These are phyloP conservation scores for Tolypocladium cylindrosporum DNA, from an alignment of 2,329 filamentous ascomycete genomes.

Conservation along the genomic window DNA sequence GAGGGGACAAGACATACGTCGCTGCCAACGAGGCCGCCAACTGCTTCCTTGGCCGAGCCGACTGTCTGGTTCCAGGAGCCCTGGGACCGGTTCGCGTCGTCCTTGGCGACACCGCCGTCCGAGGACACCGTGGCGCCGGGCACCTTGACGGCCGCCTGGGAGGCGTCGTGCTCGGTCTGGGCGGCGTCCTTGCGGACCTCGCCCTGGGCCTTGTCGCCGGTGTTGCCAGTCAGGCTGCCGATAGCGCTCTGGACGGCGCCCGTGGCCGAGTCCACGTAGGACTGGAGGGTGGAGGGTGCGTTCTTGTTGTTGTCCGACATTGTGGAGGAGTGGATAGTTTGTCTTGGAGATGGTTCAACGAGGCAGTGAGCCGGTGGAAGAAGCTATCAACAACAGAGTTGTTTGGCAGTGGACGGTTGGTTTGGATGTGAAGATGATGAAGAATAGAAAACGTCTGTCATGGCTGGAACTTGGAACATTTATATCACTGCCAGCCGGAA, in stretches of 20 bases:
- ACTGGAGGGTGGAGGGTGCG: slow-evolving; percentile 64
- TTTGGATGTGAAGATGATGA: neutral
- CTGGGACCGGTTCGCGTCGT: slow-evolving; percentile 59
- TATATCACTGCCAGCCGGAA: neutral
- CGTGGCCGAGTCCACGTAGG: slow-evolving; percentile 62
- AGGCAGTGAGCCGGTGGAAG: neutral
- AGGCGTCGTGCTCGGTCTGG: slow-evolving; percentile 58
- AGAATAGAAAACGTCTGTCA: neutral
- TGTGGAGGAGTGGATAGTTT: slow-evolving; percentile 3
- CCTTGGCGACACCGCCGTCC: slow-evolving; percentile 59
- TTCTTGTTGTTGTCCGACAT: slow-evolving; percentile 20
- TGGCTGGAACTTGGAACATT: neutral
- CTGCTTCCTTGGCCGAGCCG: slow-evolving; percentile 73
- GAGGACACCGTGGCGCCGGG: slow-evolving; percentile 61
- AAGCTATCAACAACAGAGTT: neutral
- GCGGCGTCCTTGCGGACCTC: slow-evolving; percentile 56
- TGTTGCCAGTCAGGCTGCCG: slow-evolving; percentile 64
- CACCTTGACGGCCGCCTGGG: slow-evolving; percentile 64
- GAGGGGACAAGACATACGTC: slow-evolving; percentile 37
- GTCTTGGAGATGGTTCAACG: neutral
- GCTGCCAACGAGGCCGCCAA: slow-evolving; percentile 67
- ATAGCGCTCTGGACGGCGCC: slow-evolving; percentile 64
- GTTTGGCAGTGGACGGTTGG: neutral
- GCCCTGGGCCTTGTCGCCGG: slow-evolving; percentile 55
- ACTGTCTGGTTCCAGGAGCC: slow-evolving; percentile 83